Percentiles rank a stretch among this genome's conserved stretches.
Evolutionary conservation across 768 basidiomycete genomes (phyloP).

Genomic region (Clathrus columnatus): DNA sequence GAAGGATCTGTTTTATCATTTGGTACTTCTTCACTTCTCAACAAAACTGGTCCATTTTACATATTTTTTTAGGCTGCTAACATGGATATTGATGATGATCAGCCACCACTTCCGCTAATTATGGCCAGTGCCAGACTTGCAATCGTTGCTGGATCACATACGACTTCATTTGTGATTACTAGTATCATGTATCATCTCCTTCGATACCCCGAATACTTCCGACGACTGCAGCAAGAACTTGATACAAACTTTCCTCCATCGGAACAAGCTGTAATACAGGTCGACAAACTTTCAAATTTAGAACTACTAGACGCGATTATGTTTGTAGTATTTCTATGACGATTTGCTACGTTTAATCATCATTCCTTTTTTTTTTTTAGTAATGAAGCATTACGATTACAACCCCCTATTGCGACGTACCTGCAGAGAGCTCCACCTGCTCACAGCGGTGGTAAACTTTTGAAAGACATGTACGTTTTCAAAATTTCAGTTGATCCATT

Average conservation of each 20-base stretch:
- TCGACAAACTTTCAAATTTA: conserved; percentile 17
- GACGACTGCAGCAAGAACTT: conserved; percentile 23
- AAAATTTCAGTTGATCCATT: neutral
- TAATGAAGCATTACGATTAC: conserved; percentile 42
- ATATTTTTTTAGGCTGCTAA: conserved; percentile 10
- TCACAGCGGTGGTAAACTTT: conserved; percentile 28
- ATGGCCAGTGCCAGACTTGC: conserved; percentile 27
- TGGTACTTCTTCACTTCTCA: conserved; percentile 22
- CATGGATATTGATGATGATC: conserved; percentile 31
- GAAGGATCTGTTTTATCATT: conserved; percentile 32
- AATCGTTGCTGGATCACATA: conserved; percentile 21
- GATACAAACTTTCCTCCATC: conserved; percentile 19
- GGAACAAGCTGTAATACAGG: conserved; percentile 11
- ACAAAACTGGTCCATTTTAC: neutral
- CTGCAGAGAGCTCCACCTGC: conserved; percentile 32
- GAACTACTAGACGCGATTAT: conserved; percentile 27
- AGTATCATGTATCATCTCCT: conserved; percentile 22
- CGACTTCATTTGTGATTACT: conserved; percentile 17
- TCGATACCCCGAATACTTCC: conserved; percentile 12
- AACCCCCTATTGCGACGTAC: conserved; percentile 41
- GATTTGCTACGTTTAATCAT: conserved; percentile 25
- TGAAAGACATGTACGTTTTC: conserved; percentile 33
- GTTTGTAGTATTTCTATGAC: conserved; percentile 23
- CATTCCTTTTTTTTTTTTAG: conserved; percentile 26
- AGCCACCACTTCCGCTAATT: conserved; percentile 25